Evolutionary conservation across 768 basidiomycete species (phyloP), one percentile per base, ranked within the genome.

Genomic region (Psilocybe azurescens): DNA sequence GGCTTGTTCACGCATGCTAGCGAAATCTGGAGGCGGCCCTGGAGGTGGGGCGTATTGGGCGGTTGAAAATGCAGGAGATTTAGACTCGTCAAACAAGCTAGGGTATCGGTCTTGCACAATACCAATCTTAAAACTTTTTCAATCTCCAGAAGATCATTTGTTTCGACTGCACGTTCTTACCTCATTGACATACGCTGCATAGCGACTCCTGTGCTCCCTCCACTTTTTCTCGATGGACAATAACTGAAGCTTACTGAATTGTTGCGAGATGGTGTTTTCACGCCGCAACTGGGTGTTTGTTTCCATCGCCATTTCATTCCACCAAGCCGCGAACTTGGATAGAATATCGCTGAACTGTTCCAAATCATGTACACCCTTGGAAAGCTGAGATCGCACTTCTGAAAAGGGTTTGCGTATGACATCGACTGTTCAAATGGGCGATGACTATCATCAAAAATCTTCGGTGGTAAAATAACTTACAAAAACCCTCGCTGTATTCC

Each of bases 291-390:
- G 66, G 7, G 66, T 58, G 5, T 24, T 62, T 10, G 63, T 65
- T 44, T 65, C 63, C 66, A 67, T 60, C 10, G 56, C 61, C n/a
- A 67, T 63, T 30, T 57, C 53, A 33, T 67, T 67, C 66, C 66
- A 67, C 66, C 66, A 67, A 16, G 57, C 53, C 3, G 52, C 64
- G 20, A 68, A 65, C 47, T 61, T 60, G 4, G 67, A 59, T 20
- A 68, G 48, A 7, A 61, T 59, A 1, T 49, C 44, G n/a, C 64
- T 61, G 33, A 68, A 63, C 41, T 65, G 58, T 39, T 68, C 67
- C 39, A 68, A 61, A 39, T 68, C 64, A 2, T 63, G 32, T 24
- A 65, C 53, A 4, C 67, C 67, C 29, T 44, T 54, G n/a, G 56
- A 36, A 18, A 65, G 64, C 38, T 65, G 59, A 28, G 57, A 50